phyloP scores from a whole-genome alignment of 2,329 filamentous ascomycete genomes.

The Beauveria scarabaeidicola region DNA sequence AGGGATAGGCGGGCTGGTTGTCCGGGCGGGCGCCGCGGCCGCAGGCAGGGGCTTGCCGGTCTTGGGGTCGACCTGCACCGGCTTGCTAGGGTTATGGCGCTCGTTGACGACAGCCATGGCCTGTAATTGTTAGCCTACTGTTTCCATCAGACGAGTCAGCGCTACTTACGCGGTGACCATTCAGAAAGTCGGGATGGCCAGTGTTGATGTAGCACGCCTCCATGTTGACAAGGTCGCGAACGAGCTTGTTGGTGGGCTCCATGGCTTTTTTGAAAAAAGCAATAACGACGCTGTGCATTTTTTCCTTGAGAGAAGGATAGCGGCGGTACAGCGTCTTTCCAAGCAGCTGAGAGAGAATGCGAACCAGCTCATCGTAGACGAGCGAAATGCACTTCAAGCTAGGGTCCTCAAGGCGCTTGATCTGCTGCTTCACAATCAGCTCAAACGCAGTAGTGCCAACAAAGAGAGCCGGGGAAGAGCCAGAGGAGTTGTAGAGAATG shows the following conservation, averaged over 20 bases:
- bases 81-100: slow-evolving; percentile 70
- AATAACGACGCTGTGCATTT: slow-evolving; percentile 89
- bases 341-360: slow-evolving; percentile 84
- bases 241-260: slow-evolving; percentile 96
- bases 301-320: slow-evolving; percentile 93
- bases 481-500: slow-evolving; percentile 98
- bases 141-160: slow-evolving; percentile 15
- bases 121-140: slow-evolving; percentile 25
- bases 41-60: slow-evolving; percentile 85
- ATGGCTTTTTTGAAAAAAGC: slow-evolving; percentile 96
- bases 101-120: slow-evolving; percentile 99
- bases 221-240: slow-evolving; percentile 88
- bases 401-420: slow-evolving; percentile 90
- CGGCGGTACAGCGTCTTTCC: slow-evolving; percentile 83
- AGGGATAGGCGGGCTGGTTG: slow-evolving; percentile 63
- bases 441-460: slow-evolving; percentile 98
- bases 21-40: slow-evolving; percentile 55
- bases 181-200: slow-evolving; percentile 94
- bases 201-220: slow-evolving; percentile 98
- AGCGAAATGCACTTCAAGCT: slow-evolving; percentile 95
- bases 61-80: slow-evolving; percentile 95
- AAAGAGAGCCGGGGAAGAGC: slow-evolving; percentile 90
- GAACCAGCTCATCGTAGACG: slow-evolving; percentile 94
- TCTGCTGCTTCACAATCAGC: slow-evolving; percentile 96
- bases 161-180: slow-evolving; percentile 71